These are phyloP conservation scores for Botrytis fabae DNA, from an alignment of 2,329 filamentous ascomycete species.

Conservation along the genomic window DNA sequence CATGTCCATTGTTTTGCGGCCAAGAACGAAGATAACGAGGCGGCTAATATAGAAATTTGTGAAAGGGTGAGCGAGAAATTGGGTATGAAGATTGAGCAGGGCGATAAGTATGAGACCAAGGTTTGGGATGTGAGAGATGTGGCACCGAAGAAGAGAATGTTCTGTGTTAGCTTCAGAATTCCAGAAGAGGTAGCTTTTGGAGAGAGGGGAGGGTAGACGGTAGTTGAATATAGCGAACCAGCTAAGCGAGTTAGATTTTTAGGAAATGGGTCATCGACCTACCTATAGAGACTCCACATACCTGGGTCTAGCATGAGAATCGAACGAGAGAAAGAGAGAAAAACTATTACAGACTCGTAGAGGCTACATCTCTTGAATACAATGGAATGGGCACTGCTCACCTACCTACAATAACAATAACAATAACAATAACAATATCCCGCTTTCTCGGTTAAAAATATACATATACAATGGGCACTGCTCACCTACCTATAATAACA, in stretches of 20 bases:
- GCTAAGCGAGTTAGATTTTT: not conserved
- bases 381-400: not conserved
- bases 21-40: conserved; percentile 73
- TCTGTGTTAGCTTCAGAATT: conserved; percentile 88
- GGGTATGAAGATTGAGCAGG: conserved; percentile 46
- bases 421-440: too few relatives aligned
- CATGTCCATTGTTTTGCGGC: conserved; percentile 95
- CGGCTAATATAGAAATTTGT: conserved; percentile 64
- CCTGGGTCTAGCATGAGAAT: not conserved
- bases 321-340: not conserved
- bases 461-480: not conserved
- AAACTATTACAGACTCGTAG: not conserved
- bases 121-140: conserved; percentile 80
- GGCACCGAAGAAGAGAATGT: conserved; percentile 93
- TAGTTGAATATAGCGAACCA: not conserved
- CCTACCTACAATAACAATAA: not conserved
- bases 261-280: not conserved
- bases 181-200: conserved; percentile 79
- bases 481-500: not conserved
- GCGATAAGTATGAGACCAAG: conserved; percentile 46
- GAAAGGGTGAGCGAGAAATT: conserved; percentile 58
- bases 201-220: conserved; percentile 23
- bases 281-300: not conserved
- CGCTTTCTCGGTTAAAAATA: not conserved
- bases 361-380: not conserved